Conservation (phyloP, 345 rosid genomes). For the Dimocarpus longan region DNA sequence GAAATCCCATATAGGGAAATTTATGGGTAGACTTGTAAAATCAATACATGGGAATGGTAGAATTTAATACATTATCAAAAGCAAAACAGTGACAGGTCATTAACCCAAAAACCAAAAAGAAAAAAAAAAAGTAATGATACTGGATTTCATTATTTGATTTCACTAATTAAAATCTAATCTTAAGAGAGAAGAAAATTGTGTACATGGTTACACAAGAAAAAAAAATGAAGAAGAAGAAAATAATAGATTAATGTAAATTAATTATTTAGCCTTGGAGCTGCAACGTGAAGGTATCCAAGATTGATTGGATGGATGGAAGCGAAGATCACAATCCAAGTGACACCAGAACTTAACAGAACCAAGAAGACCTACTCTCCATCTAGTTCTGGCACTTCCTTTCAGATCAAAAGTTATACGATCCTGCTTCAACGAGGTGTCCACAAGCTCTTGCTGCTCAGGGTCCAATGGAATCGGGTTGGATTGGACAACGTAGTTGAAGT, state of each 20-base stretch:
- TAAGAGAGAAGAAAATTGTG: conserved; percentile 14
- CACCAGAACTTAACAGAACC: conserved; percentile 62
- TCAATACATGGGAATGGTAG: neutral
- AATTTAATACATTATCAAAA: neutral
- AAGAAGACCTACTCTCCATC: conserved; percentile 71
- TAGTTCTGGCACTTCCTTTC: conserved; percentile 59
- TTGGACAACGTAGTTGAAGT: conserved; percentile 49
- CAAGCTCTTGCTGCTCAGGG: conserved; percentile 39
- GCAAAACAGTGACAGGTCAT: neutral
- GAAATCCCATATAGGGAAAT: neutral
- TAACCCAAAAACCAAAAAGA: too few species aligned
- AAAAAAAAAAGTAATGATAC: neutral
- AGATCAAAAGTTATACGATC: conserved; percentile 60
- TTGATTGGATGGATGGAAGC: conserved; percentile 52
- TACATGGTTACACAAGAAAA: neutral
- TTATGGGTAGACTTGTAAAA: neutral
- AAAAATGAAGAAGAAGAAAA: neutral
- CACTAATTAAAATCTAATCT: neutral
- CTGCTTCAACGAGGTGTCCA: conserved; percentile 43
- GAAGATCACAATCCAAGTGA: conserved; percentile 61
- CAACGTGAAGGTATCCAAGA: conserved; percentile 45
- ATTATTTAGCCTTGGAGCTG: conserved; percentile 63
- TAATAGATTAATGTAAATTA: neutral
- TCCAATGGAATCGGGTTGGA: conserved; percentile 65
- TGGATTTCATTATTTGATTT: neutral